Base-by-base conservation (phyloP, 331 rosid genomes). In the Erythrophleum ivorense region DNA sequence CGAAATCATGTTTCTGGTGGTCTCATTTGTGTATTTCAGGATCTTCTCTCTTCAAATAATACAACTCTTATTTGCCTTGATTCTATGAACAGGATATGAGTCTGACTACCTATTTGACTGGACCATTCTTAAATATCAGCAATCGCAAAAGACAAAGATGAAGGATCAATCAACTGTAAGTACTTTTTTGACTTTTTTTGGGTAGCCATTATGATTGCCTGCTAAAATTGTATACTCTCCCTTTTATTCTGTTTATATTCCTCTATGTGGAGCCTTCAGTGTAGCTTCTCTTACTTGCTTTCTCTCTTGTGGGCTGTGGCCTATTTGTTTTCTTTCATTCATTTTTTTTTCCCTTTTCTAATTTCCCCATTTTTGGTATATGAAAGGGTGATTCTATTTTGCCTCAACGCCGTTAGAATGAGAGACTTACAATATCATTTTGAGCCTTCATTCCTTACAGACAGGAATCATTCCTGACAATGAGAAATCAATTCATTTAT, bases 121-220 rank as follows among this genome's bases (percentile, higher is more conserved):
- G 97, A 90, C 97, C 80, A 82, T 91, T 84, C 86, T 88, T 68
- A 91, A 90, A 81, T 73, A 84, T 67, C 91, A 88, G 83, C 96
- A 91, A 80, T 29, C 75, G 0, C 91, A 88, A 74, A 89, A 65
- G 78, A 78, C 90, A 70, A 84, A 83, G 87, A 79, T 34, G 73
- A 91, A 78, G 80, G 88, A 68, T 60, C 90, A 82, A 80, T 80
- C 90, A 85, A 62, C 85, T 73, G 96, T 91, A 64, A 89, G 92
- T 85, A 76, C 68, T 68, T 77, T 50, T 73, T 74, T 78, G 43
- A 63, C 55, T 46, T 49, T 10, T 40, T 49, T 81, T 75, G 46
- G 50, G 46, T 65, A 4, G 24, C 18, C 9, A 40, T 21, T 46
- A 12, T 68, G 66, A 82, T 79, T 71, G 63, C 77, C 11, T 71